Evolutionary conservation across 2,329 filamentous ascomycete species (phyloP), one percentile per base, ranked within the genome.

Genomic region (Venturia asperata): DNA sequence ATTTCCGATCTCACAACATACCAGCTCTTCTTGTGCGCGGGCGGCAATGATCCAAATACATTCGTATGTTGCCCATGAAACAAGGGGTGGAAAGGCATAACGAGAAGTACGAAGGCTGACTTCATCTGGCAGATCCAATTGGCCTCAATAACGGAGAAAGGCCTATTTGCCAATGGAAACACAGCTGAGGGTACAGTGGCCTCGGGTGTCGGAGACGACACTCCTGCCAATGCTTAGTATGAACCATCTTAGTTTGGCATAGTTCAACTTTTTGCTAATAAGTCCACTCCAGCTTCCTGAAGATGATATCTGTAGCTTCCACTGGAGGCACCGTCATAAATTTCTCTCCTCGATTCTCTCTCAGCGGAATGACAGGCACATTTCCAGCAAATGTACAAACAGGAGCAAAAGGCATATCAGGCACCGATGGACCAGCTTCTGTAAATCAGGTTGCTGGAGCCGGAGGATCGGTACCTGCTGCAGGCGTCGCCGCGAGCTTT

Each of bases 261-360:
- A 43, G 11, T 37, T 10, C 17, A 61, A 19, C 1, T 49, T 42
- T 58, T 21, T 61, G 52, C 66, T 66, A 64, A 61, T 27, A 52
- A 39, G 47, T 47, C 24, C 61, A 34, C 5, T 52, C 58, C 68
- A 85, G 83, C 74, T 87, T 85, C 72, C 73, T 86, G 19, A 82
- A 82, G 68, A 85, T 89, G 73, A 75, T 83, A 65, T 82, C 85
- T 19, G 78, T 79, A 7, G 80, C 80, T 5, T 77, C 79, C 21
- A 78, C 79, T n/a, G 82, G 83, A 45, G 82, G 82, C 41, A 81
- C 79, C 4, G 77, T 85, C 24, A 82, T 80, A 65, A 85, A 83
- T 70, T 88, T 81, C 72, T 88, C 86, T 13, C 70, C 77, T 62
- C 85, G 86, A 67, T 90, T 90, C 75, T 81, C 83, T n/a, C 76